These are phyloP conservation scores for Thermomyces lanuginosus DNA, from an alignment of 2,329 filamentous ascomycete genomes.

Conservation along the genomic window DNA sequence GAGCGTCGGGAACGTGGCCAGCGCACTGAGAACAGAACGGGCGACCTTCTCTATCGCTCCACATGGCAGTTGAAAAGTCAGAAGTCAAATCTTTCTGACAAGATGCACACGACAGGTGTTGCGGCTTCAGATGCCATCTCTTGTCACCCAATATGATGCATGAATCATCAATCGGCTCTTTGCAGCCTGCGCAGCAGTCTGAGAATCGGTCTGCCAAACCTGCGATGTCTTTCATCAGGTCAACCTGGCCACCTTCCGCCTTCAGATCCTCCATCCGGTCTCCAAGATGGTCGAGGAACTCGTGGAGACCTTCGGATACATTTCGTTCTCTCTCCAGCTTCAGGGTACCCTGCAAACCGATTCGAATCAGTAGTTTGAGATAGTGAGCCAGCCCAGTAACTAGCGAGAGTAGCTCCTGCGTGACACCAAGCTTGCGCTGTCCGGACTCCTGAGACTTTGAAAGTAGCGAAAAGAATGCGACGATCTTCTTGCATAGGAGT, in stretches of 20 bases:
- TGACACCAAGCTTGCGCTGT: conserved; percentile 83
- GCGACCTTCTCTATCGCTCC: conserved; percentile 50
- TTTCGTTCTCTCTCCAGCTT: conserved; percentile 75
- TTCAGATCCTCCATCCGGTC: conserved; percentile 62
- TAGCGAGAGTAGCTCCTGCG: conserved; percentile 90
- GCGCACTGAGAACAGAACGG: conserved; percentile 57
- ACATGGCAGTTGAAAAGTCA: conserved; percentile 51
- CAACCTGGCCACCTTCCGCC: conserved; percentile 49
- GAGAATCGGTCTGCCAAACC: conserved; percentile 57
- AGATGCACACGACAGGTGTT: conserved; percentile 52
- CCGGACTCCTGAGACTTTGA: conserved; percentile 88
- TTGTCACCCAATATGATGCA: conserved; percentile 60
- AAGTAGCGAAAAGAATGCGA: conserved; percentile 87
- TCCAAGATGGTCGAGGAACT: conserved; percentile 68
- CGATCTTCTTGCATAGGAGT: conserved; percentile 97
- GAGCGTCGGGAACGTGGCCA: conserved; percentile 38
- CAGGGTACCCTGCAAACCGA: conserved; percentile 83
- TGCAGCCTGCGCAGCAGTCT: conserved; percentile 69
- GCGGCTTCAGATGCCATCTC: conserved; percentile 59
- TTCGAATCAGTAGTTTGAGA: conserved; percentile 89
- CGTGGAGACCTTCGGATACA: conserved; percentile 57
- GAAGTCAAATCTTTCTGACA: conserved; percentile 60
- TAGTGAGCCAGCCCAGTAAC: conserved; percentile 95
- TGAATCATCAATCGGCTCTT: conserved; percentile 84
- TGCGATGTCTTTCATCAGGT: conserved; percentile 48